A percentile compares a stretch with the other conserved stretches of the same genome.
phyloP scores from a whole-genome alignment of 23 red algal species.

The Cyanidiococcus yangmingshanensis region DNA sequence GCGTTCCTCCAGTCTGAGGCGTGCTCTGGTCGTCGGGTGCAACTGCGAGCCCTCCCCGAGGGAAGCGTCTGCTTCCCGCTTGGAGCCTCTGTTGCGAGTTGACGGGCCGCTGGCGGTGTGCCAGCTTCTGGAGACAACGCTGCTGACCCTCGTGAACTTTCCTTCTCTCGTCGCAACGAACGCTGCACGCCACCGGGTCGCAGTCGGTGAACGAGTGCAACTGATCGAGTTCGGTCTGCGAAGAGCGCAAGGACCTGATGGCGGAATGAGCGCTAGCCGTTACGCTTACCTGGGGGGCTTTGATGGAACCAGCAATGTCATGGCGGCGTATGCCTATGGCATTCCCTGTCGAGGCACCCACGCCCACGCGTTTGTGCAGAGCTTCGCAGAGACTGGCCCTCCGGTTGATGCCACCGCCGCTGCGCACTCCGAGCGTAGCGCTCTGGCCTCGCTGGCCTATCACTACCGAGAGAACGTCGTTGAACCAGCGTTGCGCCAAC shows the following conservation, averaged over 20 bases:
- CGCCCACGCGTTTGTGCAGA: constrained; percentile 68
- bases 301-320: constrained; percentile 67
- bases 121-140: constrained; percentile 72
- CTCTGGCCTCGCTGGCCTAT: not conserved
- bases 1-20: constrained; percentile 24
- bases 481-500: not conserved
- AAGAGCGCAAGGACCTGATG: constrained; percentile 77
- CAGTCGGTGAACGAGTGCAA: constrained; percentile 33
- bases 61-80: constrained; percentile 47
- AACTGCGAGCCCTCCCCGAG: constrained; percentile 28
- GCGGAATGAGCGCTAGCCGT: constrained; percentile 40
- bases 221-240: constrained; percentile 77
- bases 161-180: constrained; percentile 66
- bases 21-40: constrained; percentile 15
- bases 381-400: constrained; percentile 14
- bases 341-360: constrained; percentile 63
- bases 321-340: constrained; percentile 33
- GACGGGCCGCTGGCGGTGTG: constrained; percentile 57
- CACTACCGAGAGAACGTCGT: constrained; percentile 15
- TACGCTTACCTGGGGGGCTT: constrained; percentile 60
- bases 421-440: not conserved
- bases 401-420: not conserved
- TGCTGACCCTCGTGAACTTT: constrained; percentile 65
- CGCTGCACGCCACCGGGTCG: constrained; percentile 44
- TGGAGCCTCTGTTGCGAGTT: constrained; percentile 42